These are phyloP conservation scores for Hemileccinum rubropunctum DNA, from an alignment of 768 basidiomycete genomes.

Conservation along the genomic window DNA sequence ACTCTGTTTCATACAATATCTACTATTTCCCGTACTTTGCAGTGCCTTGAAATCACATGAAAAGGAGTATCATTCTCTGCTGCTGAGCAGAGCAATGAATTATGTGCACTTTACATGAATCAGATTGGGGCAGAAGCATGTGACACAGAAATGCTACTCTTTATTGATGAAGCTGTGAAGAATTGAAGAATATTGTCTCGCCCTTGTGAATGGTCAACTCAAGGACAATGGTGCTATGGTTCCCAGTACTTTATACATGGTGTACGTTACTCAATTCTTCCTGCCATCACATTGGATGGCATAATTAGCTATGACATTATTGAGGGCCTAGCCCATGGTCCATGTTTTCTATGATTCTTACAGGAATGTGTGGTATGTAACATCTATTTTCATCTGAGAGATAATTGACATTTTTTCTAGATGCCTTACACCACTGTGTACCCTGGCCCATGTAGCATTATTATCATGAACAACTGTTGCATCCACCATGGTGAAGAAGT, in stretches of 20 bases:
- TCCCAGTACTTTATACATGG: background rate
- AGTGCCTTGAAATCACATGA: background rate
- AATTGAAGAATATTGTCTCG: constrained; percentile 3
- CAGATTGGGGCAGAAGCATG: constrained; percentile 9
- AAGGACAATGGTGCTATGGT: background rate
- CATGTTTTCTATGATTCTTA: too few species aligned
- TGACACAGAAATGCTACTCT: constrained; percentile 22
- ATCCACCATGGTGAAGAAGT: too few species aligned
- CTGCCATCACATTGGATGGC: background rate
- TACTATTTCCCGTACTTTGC: too few species aligned
- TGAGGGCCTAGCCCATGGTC: background rate
- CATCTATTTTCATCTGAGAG: too few species aligned
- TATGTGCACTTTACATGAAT: constrained; percentile 9
- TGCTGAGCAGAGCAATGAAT: constrained; percentile 1
- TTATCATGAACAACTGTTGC: too few species aligned
- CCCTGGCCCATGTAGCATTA: too few species aligned
- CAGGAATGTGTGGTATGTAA: too few species aligned
- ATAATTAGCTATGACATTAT: too few species aligned
- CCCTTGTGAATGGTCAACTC: background rate
- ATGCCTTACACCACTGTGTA: too few species aligned
- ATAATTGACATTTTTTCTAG: too few species aligned
- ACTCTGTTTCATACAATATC: too few species aligned
- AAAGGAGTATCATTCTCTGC: background rate
- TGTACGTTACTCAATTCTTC: background rate
- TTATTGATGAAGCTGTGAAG: constrained; percentile 20